Evolutionary conservation across 2,329 filamentous ascomycete genomes (phyloP).

Genomic region (Beauveria varroae): DNA sequence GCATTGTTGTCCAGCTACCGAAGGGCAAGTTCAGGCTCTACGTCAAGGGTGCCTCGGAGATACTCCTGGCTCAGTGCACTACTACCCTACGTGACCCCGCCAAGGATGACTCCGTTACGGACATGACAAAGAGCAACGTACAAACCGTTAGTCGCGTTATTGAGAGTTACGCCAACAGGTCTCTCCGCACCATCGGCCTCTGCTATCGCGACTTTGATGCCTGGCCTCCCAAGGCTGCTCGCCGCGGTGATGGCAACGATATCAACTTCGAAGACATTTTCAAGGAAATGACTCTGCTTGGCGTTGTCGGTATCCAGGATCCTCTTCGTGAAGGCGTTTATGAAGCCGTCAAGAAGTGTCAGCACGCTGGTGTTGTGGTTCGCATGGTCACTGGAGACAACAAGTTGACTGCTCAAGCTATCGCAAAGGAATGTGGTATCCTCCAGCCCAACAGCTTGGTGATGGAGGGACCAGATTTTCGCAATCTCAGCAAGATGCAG

Average conservation of each 20-base stretch:
- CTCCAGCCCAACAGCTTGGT: slow-evolving; percentile 59
- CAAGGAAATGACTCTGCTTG: slow-evolving; percentile 58
- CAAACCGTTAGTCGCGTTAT: slow-evolving; percentile 59
- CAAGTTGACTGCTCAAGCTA: slow-evolving; percentile 69
- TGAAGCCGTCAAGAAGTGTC: slow-evolving; percentile 65
- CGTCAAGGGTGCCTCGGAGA: slow-evolving; percentile 59
- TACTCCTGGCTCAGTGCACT: slow-evolving; percentile 50
- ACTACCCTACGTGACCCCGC: slow-evolving; percentile 44
- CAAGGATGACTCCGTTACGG: slow-evolving; percentile 30
- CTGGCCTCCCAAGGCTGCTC: slow-evolving; percentile 68
- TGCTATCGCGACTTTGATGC: slow-evolving; percentile 76
- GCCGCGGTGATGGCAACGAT: slow-evolving; percentile 46
- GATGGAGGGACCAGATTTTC: slow-evolving; percentile 73
- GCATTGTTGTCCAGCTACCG: slow-evolving; percentile 45
- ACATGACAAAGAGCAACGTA: slow-evolving; percentile 45
- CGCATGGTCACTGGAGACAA: slow-evolving; percentile 86
- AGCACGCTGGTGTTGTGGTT: slow-evolving; percentile 69
- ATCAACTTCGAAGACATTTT: slow-evolving; percentile 62
- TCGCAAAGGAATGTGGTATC: slow-evolving; percentile 73
- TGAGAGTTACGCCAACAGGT: slow-evolving; percentile 68
- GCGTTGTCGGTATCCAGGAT: slow-evolving; percentile 74
- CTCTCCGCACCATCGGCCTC: slow-evolving; percentile 77
- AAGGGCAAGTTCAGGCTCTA: slow-evolving; percentile 48
- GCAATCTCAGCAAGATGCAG: slow-evolving; percentile 58
- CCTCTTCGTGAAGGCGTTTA: slow-evolving; percentile 68